Conservation (phyloP, 108 stramenopile species). For the Nannochloropsis oceanica region DNA sequence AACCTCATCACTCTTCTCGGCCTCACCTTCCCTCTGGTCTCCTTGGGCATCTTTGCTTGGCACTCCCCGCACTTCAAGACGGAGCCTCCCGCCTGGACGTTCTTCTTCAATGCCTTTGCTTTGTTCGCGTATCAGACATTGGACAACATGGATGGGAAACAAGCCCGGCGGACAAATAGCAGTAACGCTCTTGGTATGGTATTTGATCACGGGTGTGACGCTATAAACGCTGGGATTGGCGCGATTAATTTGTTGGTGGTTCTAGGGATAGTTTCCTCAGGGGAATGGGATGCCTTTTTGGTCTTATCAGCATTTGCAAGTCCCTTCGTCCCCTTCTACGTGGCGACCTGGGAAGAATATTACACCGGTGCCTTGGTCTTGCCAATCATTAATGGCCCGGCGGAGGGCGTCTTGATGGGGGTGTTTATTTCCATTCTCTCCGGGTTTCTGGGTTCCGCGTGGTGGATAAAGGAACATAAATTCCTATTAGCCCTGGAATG, state of each 20-base stretch:
- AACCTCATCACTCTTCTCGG: slow-evolving; percentile 75
- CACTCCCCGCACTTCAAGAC: slow-evolving; percentile 42
- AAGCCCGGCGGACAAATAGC: slow-evolving; percentile 41
- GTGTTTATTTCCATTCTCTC: neutral
- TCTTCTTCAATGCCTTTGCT: slow-evolving; percentile 55
- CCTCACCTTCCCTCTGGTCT: slow-evolving; percentile 52
- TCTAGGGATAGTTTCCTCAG: slow-evolving; percentile 1
- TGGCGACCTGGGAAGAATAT: slow-evolving; percentile 39
- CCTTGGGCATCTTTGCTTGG: slow-evolving; percentile 51
- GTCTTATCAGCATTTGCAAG: neutral
- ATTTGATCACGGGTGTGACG: slow-evolving; percentile 90
- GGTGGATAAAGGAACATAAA: neutral
- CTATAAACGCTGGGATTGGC: slow-evolving; percentile 43
- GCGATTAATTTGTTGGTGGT: slow-evolving; percentile 8
- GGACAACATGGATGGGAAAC: slow-evolving; percentile 60
- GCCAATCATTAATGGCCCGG: slow-evolving; percentile 35
- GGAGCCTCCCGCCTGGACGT: slow-evolving; percentile 58
- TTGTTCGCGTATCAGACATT: slow-evolving; percentile 69
- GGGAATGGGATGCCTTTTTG: neutral
- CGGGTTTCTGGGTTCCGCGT: neutral
- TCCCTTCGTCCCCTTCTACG: slow-evolving; percentile 32
- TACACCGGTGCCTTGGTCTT: slow-evolving; percentile 31
- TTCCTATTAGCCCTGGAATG: neutral
- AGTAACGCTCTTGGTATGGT: slow-evolving; percentile 42
- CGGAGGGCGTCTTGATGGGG: slow-evolving; percentile 26